Conservation (phyloP, 2,329 filamentous ascomycete genomes). For the Pestalotiopsis sp. region DNA sequence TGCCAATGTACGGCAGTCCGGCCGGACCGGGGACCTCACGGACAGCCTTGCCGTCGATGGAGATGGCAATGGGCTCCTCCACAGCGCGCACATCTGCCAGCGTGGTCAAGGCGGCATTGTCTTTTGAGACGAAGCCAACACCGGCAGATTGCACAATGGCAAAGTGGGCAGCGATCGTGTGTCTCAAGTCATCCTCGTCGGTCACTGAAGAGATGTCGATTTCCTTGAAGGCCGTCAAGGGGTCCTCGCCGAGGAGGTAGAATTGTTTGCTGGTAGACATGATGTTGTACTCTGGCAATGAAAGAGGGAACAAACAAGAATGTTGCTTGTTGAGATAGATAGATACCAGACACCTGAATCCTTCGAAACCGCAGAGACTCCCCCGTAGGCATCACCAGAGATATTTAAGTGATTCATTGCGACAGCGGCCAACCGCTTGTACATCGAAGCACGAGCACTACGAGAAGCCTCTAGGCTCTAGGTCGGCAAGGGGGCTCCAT, state of each 20-base stretch:
- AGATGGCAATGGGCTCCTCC: slow-evolving; percentile 41
- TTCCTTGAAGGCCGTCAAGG: slow-evolving; percentile 33
- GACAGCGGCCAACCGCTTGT: not conserved
- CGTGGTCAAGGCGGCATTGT: slow-evolving; percentile 31
- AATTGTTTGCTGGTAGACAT: slow-evolving; percentile 37
- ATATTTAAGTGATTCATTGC: slow-evolving; percentile 1
- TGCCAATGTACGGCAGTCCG: slow-evolving; percentile 53
- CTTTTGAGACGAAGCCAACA: slow-evolving; percentile 39
- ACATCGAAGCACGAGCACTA: not conserved
- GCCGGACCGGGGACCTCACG: slow-evolving; percentile 53
- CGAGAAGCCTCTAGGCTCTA: not conserved
- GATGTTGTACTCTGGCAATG: not conserved
- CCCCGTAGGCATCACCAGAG: not conserved
- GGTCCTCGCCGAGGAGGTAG: slow-evolving; percentile 44
- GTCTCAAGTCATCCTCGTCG: slow-evolving; percentile 40
- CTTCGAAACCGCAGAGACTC: not conserved
- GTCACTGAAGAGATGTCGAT: slow-evolving; percentile 38
- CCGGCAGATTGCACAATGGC: slow-evolving; percentile 45
- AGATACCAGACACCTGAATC: not conserved
- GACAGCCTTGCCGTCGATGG: slow-evolving; percentile 51
- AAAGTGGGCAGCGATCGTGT: slow-evolving; percentile 44
- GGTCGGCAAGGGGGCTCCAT: not conserved
- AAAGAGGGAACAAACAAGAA: not conserved
- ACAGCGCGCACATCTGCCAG: slow-evolving; percentile 38
- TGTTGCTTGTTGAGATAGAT: not conserved